Evolutionary conservation across 768 basidiomycete species (phyloP), one percentile per base, ranked within the genome.

Genomic region (Pisolithus marmoratus): DNA sequence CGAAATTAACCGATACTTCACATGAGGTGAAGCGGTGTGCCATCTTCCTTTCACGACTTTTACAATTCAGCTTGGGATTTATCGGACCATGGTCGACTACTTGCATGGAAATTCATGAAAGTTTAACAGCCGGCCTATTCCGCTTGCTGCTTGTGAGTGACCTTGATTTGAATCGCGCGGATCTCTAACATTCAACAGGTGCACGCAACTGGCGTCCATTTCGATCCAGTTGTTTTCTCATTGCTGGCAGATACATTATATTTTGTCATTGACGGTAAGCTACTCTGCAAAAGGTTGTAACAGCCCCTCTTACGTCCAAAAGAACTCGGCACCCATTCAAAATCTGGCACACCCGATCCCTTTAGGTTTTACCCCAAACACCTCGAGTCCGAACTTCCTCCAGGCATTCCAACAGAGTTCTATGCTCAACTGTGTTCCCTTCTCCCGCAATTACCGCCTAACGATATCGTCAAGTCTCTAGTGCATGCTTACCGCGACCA

Each of bases 51-150:
- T 76, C 80, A 2, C 81, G 88, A 2, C 68, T 90, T 15, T 58
- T 90, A 22, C 88, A 91, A 59, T 90, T 90, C 54, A 76, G 81
- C 61, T 71, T 90, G 8, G 82, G 85, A 22, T 85, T 89, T 59
- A 75, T 74, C 17, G 75, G 73, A 8, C 62, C 65, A 5, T 88
- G 85, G 84, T 80, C 79, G 3, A 54, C 71, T 3, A 72, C 68
- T 46, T 71, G 74, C 38, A 82, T 74, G 56, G 77, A 77, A 31
- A 60, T 72, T 19, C 72, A 78, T 31, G 71, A 70, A 19, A 63
- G 63, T 17, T 53, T 89, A 23, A 69, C 71, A 40, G 57, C 58
- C 2, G 57, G 61, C 0, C 58, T 90, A 34, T 79, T 83, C 38
- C 70, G 70, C 23, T 66, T 85, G 42, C 70, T 72, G 14, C 57